Evolutionary conservation across 192 early-diverging fungal genomes (phyloP), one percentile per base, ranked within the genome.

Genomic region (Dissophora globulifera): DNA sequence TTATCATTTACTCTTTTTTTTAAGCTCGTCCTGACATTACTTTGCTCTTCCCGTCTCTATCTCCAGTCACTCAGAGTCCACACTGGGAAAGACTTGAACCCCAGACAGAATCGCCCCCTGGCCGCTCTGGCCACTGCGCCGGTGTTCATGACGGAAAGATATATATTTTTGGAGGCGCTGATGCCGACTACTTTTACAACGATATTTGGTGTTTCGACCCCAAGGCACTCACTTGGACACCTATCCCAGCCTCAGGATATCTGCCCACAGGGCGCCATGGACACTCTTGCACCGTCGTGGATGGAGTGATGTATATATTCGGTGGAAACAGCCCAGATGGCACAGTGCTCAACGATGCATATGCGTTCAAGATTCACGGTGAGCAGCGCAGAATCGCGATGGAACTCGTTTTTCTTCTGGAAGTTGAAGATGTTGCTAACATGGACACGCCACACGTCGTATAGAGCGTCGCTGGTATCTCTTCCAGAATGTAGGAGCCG

Each of bases 171-270:
- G 85, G 85, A 42, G 87, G 87, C 31, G 79, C 55, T 6, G 82
- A 86, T 61, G 79, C 66, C 7, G 69, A 81, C 25, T 67, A 67
- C 33, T 81, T 82, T 33, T 85, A 81, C 53, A 86, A 88, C 58
- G 87, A 88, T 51, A 79, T 84, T 29, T 88, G 87, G 87, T 81
- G 76, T 15, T 85, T 81, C 62, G 86, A 88, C 41, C 67, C 79
- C 12, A 31, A 58, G 8, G 80, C 72, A 0, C 51, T 72, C 17
- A 65, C 65, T 7, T 88, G 86, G 86, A 54, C 68, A 2, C 78
- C 78, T 1, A 70, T 86, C 25, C 50, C 62, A 17, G 79, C 81
- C 11, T 78, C 75, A 15, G 82, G 85, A 40, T 82, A 81, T 57
- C 78, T 86, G 29, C 86, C 86, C 2, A 51, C 75, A 45, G 82